Evolutionary conservation across 441 rosid genomes (phyloP), one percentile per base, ranked within the genome.

Genomic region (Aleurites moluccanus): DNA sequence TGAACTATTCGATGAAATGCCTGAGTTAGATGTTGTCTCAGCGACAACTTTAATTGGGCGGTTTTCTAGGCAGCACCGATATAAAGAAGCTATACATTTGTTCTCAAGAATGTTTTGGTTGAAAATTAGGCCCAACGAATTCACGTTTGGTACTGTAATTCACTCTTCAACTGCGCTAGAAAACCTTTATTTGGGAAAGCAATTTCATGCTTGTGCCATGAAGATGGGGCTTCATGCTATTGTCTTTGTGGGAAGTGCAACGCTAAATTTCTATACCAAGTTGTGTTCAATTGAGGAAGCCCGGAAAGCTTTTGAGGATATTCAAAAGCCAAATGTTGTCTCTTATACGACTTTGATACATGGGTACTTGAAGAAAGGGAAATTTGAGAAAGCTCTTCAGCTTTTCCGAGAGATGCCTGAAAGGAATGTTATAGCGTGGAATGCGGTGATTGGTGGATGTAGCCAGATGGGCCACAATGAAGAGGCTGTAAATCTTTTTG

Each of bases 351-450:
- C 82, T 76, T 78, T 89, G 85, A 82, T 89, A 50, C 76, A 85
- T 61, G 97, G 96, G 66, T 89, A 83, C 70, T 72, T 93, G 72
- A 93, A 82, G 82, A 84, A 76, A 66, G 80, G 81, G 70, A 81
- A 72, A 47, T 73, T 79, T 49, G 82, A 77, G 56, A 87, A 89
- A 75, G 97, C 91, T 25, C 74, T 81, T 23, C 8, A 35, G 38
- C 80, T 88, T 67, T 91, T 93, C 9, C 45, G 75, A 61, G 68
- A 38, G 64, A 91, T 90, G 88, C 91, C 92, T 0, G 90, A 88
- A 81, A 88, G 83, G 80, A 91, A 87, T 73, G 84, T 86, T 59
- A 90, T 93, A 14, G 79, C 97, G 10, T 91, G 97, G 98, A 93
- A 93, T 65, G 92, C 92, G 10, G 71, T 91, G 84, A 88, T 91